These are phyloP conservation scores for Metschnikowia orientalis DNA, from an alignment of 805 yeast genomes.

Conservation along the genomic window DNA sequence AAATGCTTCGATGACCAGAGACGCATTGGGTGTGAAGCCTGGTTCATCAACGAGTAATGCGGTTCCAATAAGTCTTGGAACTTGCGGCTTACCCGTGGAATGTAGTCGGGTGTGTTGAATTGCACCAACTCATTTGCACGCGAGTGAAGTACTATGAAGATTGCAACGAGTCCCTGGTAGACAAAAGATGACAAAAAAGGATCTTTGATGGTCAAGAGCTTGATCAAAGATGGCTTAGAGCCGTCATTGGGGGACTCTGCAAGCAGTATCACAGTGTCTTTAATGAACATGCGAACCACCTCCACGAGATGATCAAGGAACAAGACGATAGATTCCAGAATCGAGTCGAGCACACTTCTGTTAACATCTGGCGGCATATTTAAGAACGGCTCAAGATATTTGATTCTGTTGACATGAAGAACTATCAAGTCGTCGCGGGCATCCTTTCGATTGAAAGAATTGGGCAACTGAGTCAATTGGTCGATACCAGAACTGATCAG, in stretches of 20 bases:
- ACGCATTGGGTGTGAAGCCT: constrained; percentile 16
- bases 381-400: constrained; percentile 49
- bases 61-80: constrained; percentile 22
- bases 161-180: constrained; percentile 49
- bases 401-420: constrained; percentile 48
- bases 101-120: constrained; percentile 18
- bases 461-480: constrained; percentile 19
- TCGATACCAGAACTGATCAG: constrained; percentile 17
- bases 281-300: constrained; percentile 13
- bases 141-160: constrained; percentile 45
- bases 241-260: constrained; percentile 7
- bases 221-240: constrained; percentile 22
- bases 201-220: constrained; percentile 35
- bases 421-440: constrained; percentile 43
- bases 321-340: constrained; percentile 28
- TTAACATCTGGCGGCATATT: constrained; percentile 35
- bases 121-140: constrained; percentile 34
- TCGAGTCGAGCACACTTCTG: constrained; percentile 28
- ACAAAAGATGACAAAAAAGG: constrained; percentile 48
- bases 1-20: constrained; percentile 36
- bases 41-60: constrained; percentile 22
- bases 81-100: constrained; percentile 21
- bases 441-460: constrained; percentile 27
- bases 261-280: constrained; percentile 10
- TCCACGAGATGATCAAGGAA: constrained; percentile 22